Percentiles rank a stretch among this genome's conserved stretches.
phyloP scores from a whole-genome alignment of 2,329 filamentous ascomycete genomes.

The Geoglossum cookeanum region DNA sequence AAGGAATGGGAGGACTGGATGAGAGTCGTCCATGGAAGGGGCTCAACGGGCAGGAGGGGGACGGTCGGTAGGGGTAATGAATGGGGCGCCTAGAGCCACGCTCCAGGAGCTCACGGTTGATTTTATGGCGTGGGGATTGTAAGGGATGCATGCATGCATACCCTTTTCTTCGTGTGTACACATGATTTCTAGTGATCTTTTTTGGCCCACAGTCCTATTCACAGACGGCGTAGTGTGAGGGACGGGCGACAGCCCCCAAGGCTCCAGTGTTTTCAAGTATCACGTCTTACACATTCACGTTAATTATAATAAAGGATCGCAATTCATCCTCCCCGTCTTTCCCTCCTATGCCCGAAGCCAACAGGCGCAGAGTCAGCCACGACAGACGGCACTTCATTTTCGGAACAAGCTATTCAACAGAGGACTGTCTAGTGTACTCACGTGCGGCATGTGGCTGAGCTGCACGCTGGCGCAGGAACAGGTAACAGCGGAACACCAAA shows the following conservation, averaged over 20 bases:
- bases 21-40: slow-evolving; percentile 25
- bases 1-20: slow-evolving; percentile 87
- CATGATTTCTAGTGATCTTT: neutral
- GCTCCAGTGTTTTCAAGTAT: neutral
- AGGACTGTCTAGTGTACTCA: too few species aligned
- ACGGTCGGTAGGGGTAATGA: neutral
- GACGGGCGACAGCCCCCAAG: neutral
- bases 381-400: too few species aligned
- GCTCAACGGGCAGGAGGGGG: neutral
- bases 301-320: too few species aligned
- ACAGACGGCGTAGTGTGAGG: neutral
- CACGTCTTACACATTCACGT: too few species aligned
- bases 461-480: too few species aligned
- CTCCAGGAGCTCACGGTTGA: neutral
- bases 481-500: too few species aligned
- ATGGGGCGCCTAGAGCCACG: neutral
- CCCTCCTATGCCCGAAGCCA: too few species aligned
- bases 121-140: neutral
- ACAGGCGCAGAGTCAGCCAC: too few species aligned
- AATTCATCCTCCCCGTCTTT: too few species aligned
- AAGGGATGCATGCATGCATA: neutral
- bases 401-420: too few species aligned
- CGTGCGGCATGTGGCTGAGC: too few species aligned
- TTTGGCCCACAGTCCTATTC: neutral
- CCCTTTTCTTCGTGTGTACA: neutral